Evolutionary conservation across 1,284 basidiomycete species (phyloP), one percentile per base, ranked within the genome.

Genomic region (Crepidotus sp.): DNA sequence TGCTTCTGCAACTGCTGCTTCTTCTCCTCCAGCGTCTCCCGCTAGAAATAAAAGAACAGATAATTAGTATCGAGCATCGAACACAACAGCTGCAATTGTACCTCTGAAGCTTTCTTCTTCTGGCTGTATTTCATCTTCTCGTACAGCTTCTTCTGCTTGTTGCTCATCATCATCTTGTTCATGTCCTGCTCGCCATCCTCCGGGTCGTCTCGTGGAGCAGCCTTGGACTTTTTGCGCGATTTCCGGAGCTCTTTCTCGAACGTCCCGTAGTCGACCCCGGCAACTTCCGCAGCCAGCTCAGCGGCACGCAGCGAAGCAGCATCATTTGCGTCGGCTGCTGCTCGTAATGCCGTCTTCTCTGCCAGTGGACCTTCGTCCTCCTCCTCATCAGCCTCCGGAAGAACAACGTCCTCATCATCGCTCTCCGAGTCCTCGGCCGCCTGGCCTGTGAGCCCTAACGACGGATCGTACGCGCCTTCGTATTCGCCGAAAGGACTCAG

Each of bases 131-230:
- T 90, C 79, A 98, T 87, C 69, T 89, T 88, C 65, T 95, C 91
- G 68, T 96, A 98, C 57, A 98, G 65, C 68, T 96, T 97, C 57
- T 83, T 78, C 67, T 97, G 88, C 69, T 89, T 94, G 69, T 94
- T 96, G 68, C 89, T 95, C 81, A 98, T 84, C 80, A 98, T 79
- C 80, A 96, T 96, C 74, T 95, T 96, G 65, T 92, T 88, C 84
- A 97, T 90, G 59, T 95, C 86, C 61, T 83, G 73, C 61, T 96
- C 92, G 11, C 65, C 70, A 22, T 69, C 64, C 50, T 54, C 66
- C 55, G 60, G 68, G 9, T 48, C 52, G 22, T 55, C 53, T 31
- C 56, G 44, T 45, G 51, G 48, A 21, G 42, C 40, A 36, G 58
- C 59, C 44, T 60, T 62, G 34, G 61, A 60, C 59, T 77, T 74